These are phyloP conservation scores for Herpetospermum pedunculosum DNA, from an alignment of 306 rosid species.

Conservation along the genomic window DNA sequence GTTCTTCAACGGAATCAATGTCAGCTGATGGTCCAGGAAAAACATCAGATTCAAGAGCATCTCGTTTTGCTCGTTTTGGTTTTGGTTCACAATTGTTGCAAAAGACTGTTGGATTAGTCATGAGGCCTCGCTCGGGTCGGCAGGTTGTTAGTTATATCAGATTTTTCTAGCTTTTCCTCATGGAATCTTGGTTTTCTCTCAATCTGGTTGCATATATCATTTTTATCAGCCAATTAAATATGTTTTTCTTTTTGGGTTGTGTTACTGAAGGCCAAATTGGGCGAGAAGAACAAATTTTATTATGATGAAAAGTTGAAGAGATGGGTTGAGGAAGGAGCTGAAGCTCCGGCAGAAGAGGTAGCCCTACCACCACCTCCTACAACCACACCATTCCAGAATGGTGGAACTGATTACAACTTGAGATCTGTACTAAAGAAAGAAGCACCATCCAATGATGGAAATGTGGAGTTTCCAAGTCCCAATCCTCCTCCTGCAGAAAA, in stretches of 20 bases:
- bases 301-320: slow-evolving; percentile 83
- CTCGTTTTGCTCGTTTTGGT: slow-evolving; percentile 69
- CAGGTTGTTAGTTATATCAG: slow-evolving; percentile 40
- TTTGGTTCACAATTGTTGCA: slow-evolving; percentile 69
- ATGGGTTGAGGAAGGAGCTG: slow-evolving; percentile 88
- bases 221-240: not conserved
- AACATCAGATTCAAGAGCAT: slow-evolving; percentile 39
- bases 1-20: slow-evolving; percentile 35
- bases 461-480: slow-evolving; percentile 23
- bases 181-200: not conserved
- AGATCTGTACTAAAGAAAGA: slow-evolving; percentile 55
- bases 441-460: slow-evolving; percentile 28
- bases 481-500: slow-evolving; percentile 33
- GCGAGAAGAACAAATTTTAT: slow-evolving; percentile 75
- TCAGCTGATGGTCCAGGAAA: slow-evolving; percentile 47
- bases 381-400: slow-evolving; percentile 58
- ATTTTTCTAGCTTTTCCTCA: not conserved
- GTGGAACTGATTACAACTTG: slow-evolving; percentile 52
- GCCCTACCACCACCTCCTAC: slow-evolving; percentile 74
- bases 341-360: slow-evolving; percentile 63
- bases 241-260: not conserved
- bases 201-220: not conserved
- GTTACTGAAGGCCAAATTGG: slow-evolving; percentile 68
- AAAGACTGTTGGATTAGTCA: slow-evolving; percentile 63
- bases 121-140: slow-evolving; percentile 54